Conservation (phyloP, 2,329 filamentous ascomycete species). For the Lizonia empirigonia region DNA sequence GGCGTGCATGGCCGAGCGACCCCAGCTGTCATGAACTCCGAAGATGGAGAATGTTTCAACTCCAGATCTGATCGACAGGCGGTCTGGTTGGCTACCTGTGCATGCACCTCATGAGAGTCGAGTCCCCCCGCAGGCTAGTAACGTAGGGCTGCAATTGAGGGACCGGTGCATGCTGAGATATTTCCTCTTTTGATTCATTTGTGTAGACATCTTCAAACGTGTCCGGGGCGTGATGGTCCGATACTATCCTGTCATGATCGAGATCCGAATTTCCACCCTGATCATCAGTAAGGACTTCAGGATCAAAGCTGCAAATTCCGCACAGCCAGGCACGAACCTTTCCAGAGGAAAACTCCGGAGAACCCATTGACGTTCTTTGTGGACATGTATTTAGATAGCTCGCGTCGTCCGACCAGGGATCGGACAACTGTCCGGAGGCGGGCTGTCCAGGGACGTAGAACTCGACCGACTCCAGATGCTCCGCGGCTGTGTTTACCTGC, state of each 20-base stretch:
- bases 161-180: too few relatives aligned
- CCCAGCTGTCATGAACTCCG: neutral
- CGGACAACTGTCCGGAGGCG: slow-evolving; percentile 15
- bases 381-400: slow-evolving; percentile 24
- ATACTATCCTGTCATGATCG: neutral
- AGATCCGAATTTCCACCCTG: neutral
- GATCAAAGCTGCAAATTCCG: neutral
- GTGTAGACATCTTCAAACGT: neutral
- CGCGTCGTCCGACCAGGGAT: slow-evolving; percentile 39
- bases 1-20: neutral
- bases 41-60: neutral
- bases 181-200: neutral
- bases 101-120: neutral
- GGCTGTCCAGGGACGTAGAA: neutral
- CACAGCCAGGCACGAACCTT: slow-evolving; percentile 29
- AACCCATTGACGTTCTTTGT: neutral
- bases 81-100: neutral
- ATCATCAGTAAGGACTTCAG: neutral
- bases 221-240: neutral
- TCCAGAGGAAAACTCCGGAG: slow-evolving; percentile 5
- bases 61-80: neutral
- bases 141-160: neutral
- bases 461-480: neutral
- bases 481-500: too few relatives aligned
- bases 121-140: neutral